These are phyloP conservation scores for Davidsoniella virescens DNA, from an alignment of 2,329 filamentous ascomycete genomes.

Conservation along the genomic window DNA sequence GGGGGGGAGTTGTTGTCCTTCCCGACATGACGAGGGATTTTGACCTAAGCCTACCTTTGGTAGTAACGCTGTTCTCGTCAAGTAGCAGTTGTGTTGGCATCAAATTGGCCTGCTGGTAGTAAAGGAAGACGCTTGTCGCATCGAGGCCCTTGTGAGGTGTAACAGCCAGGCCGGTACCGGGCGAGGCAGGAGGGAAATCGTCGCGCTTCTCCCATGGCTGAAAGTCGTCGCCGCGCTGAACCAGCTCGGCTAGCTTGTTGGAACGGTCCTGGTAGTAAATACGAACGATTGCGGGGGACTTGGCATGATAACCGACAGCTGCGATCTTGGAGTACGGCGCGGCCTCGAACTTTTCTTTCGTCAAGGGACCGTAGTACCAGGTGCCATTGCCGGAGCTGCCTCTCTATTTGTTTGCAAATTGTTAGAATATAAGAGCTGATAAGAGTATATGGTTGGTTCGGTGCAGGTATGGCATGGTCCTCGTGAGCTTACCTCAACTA, in stretches of 20 bases:
- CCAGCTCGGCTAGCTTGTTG: slow-evolving; percentile 12
- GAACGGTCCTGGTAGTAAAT: slow-evolving; percentile 12
- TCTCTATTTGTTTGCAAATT: neutral
- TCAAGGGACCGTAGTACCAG: slow-evolving; percentile 12
- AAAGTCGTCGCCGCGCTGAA: slow-evolving; percentile 13
- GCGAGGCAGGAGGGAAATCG: slow-evolving; percentile 9
- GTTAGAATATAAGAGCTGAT: neutral
- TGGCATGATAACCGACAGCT: slow-evolving; percentile 12
- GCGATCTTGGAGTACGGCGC: slow-evolving; percentile 12
- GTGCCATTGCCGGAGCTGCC: slow-evolving; percentile 11
- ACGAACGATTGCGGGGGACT: slow-evolving; percentile 10
- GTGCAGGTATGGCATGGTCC: neutral
- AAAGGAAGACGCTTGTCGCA: slow-evolving; percentile 10
- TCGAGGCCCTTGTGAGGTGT: slow-evolving; percentile 9
- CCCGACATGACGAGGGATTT: neutral
- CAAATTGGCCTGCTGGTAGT: slow-evolving; percentile 10
- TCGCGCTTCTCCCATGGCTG: slow-evolving; percentile 9
- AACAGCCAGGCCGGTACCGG: slow-evolving; percentile 11
- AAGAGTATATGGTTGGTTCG: too few species aligned
- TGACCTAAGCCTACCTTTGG: slow-evolving; percentile 4
- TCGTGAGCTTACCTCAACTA: slow-evolving; percentile 7
- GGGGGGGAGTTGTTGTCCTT: too few species aligned
- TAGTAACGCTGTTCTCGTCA: slow-evolving; percentile 5
- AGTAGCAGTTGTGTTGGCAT: slow-evolving; percentile 10
- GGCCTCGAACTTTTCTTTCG: slow-evolving; percentile 6